Conservation (phyloP, 169 alveolate genomes). For the Eimeria falciformis region DNA sequence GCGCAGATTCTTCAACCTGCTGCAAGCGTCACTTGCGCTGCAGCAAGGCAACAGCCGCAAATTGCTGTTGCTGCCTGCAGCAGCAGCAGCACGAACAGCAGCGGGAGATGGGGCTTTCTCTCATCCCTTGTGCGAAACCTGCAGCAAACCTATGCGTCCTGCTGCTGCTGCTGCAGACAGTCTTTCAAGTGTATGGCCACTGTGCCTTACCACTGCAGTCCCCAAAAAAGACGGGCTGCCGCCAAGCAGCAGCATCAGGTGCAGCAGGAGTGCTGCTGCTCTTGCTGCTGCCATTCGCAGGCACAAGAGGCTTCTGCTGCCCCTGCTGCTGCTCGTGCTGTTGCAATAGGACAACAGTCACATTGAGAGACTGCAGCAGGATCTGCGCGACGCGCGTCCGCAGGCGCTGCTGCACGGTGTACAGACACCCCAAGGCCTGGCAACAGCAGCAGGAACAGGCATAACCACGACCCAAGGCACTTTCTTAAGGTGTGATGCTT, state of each 20-base stretch:
- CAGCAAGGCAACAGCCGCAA: conserved; percentile 2
- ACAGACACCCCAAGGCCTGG: conserved; percentile 55
- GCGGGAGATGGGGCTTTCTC: background rate
- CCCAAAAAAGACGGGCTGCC: background rate
- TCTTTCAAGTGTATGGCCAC: background rate
- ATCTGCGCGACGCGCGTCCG: conserved; percentile 42
- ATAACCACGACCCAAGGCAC: background rate
- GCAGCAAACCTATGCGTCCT: background rate
- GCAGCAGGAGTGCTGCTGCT: background rate
- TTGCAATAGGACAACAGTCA: background rate
- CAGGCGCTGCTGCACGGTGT: conserved; percentile 49
- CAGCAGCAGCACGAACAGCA: background rate
- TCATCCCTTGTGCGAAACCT: background rate
- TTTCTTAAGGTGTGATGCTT: background rate
- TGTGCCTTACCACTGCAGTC: background rate
- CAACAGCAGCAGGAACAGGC: conserved; percentile 36
- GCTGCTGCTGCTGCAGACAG: conserved; percentile 45
- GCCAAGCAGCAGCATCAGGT: background rate
- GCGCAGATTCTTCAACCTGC: conserved; percentile 10
- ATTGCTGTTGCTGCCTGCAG: conserved; percentile 22
- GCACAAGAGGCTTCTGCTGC: background rate
- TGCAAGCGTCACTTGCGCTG: conserved; percentile 1
- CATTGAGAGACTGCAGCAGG: conserved; percentile 52
- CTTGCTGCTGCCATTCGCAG: background rate
- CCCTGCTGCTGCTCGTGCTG: conserved; percentile 17